Evolutionary conservation across 441 rosid genomes (phyloP).

Genomic region (Bocquillonia castaneifolia): DNA sequence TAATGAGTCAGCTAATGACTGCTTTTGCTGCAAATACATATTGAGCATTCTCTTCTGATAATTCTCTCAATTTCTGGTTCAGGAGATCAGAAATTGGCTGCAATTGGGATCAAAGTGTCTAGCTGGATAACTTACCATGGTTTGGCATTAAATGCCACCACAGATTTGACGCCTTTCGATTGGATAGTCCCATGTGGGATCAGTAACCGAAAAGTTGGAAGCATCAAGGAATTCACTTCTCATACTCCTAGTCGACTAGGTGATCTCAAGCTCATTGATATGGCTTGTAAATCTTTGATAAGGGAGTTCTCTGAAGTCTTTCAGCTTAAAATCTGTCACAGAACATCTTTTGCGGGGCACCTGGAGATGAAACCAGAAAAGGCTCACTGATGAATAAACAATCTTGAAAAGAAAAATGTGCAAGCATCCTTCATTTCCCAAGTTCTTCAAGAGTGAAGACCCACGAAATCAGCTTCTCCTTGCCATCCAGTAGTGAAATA

Average conservation of each 20-base stretch:
- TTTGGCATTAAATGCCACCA: slow-evolving; percentile 71
- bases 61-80: slow-evolving; percentile 23
- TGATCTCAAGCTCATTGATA: slow-evolving; percentile 41
- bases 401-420: too few species aligned
- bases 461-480: too few species aligned
- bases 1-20: too few species aligned
- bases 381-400: not conserved
- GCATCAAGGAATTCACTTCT: slow-evolving; percentile 50
- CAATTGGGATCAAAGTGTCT: slow-evolving; percentile 68
- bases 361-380: slow-evolving; percentile 3
- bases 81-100: slow-evolving; percentile 78
- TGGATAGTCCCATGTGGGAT: slow-evolving; percentile 86
- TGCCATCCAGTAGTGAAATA: too few species aligned
- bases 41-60: slow-evolving; percentile 11
- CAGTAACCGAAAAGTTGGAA: slow-evolving; percentile 60
- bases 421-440: too few species aligned
- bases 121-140: slow-evolving; percentile 84
- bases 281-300: slow-evolving; percentile 46
- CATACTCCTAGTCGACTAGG: too few species aligned
- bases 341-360: slow-evolving; percentile 16
- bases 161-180: slow-evolving; percentile 65
- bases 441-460: too few species aligned
- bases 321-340: slow-evolving; percentile 44
- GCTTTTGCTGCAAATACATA: too few species aligned
- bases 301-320: slow-evolving; percentile 67